Evolutionary conservation across 2,329 filamentous ascomycete species (phyloP), one percentile per base, ranked within the genome.

Genomic region (Lomentospora prolificans): DNA sequence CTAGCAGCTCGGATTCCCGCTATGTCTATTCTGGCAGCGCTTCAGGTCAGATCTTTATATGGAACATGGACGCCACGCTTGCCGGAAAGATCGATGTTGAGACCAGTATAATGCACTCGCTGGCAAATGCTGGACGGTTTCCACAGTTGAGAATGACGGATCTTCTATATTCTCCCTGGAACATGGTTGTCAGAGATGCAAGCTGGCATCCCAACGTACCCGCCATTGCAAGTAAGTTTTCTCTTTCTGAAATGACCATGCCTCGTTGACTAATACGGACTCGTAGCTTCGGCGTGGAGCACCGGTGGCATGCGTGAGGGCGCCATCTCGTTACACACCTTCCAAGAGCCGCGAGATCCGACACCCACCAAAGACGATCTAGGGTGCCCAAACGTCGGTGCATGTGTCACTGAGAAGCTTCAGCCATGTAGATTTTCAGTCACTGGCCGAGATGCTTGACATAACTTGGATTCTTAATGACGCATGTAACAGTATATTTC

Each of bases 1-100:
- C 89, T 0, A 82, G 80, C 9, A 91, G 89, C 65, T 92, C 90
- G 2, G 88, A 96, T 66, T 90, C 88, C 7, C 80, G 90, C 63
- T 97, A 96, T 66, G 90, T 99, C 22, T 97, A 96, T 71, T 88
- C 86, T 19, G 94, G 94, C 22, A 95, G 89, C 63, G 84, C 89
- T 60, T 90, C 96, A 62, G 94, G 94, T 51, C 87, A 87, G 58
- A 87, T 96, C 0, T 92, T 90, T 63, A 81, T 97, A 44, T 99
- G 89, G 79, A 97, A 97, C 66, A 74, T 97, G 70, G 91, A 99
- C 66, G 91, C 89, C 30, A 96, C 90, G 0, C 65, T 89, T 9
- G 90, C 89, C 0, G 82, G 80, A 3, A 83, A 80, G 44, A 85
- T 99, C 50, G 84, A 97, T 66, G 91, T 96, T 5, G 78, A 81